Conservation (phyloP, 139 green algal species). For the Microglena sp. region DNA sequence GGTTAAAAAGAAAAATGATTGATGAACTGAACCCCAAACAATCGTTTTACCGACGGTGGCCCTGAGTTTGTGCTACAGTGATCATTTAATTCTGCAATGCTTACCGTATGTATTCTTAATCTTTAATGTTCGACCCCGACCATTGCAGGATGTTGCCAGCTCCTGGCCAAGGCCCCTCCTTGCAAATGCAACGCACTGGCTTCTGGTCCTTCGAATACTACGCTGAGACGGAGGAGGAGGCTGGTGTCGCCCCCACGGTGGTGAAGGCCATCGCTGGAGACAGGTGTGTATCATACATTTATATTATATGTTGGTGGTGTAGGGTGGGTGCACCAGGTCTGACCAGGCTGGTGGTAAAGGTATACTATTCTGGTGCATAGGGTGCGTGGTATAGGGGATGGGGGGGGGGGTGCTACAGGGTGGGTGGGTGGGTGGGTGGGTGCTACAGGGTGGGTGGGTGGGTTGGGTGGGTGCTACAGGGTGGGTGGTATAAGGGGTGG, state of each 20-base stretch:
- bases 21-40: too few species aligned
- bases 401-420: too few species aligned
- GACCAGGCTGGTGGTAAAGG: not conserved
- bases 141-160: not conserved
- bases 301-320: too few species aligned
- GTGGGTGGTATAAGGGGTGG: too few species aligned
- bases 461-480: too few species aligned
- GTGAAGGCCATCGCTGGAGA: conserved; percentile 19
- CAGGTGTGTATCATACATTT: conserved; percentile 6
- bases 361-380: not conserved
- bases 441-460: too few species aligned
- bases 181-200: not conserved
- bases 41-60: too few species aligned
- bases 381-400: not conserved
- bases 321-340: not conserved
- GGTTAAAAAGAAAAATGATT: too few species aligned
- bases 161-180: not conserved
- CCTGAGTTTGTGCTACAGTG: too few species aligned
- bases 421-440: too few species aligned
- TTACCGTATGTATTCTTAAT: too few species aligned
- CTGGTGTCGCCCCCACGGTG: conserved; percentile 15
- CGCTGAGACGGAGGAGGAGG: conserved; percentile 30
- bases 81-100: too few species aligned
- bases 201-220: conserved; percentile 16
- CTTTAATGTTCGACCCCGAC: not conserved